phyloP scores from a whole-genome alignment of 805 yeast genomes.

The Debaryomyces castellii region DNA sequence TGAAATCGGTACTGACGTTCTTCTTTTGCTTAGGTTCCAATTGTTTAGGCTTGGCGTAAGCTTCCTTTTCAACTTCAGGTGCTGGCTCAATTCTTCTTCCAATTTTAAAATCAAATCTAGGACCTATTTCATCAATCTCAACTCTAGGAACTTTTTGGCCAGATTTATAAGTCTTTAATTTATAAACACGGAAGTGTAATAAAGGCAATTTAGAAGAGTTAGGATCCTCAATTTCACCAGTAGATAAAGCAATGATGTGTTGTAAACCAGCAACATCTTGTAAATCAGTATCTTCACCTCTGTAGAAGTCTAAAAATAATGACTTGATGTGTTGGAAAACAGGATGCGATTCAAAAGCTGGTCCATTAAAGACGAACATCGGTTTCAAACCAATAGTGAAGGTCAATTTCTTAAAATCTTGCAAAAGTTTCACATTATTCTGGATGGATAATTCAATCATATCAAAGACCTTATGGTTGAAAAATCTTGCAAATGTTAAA shows the following conservation, averaged over 20 bases:
- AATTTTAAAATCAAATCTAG: conserved; percentile 87
- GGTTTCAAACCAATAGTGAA: conserved; percentile 91
- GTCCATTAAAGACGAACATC: conserved; percentile 89
- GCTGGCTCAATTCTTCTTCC: conserved; percentile 84
- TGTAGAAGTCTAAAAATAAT: conserved; percentile 83
- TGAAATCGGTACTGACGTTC: conserved; percentile 79
- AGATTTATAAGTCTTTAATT: conserved; percentile 74
- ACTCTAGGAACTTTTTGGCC: conserved; percentile 92
- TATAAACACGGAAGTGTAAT: conserved; percentile 88
- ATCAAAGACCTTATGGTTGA: conserved; percentile 86
- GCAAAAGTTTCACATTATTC: conserved; percentile 62
- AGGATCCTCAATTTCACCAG: conserved; percentile 72
- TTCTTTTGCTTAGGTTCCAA: conserved; percentile 79
- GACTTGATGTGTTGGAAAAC: conserved; percentile 83
- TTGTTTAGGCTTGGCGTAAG: conserved; percentile 76
- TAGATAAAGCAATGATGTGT: conserved; percentile 79
- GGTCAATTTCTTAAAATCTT: conserved; percentile 78
- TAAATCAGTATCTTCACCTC: conserved; percentile 76
- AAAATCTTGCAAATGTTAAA: conserved; percentile 83
- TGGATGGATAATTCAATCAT: conserved; percentile 86
- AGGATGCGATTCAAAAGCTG: conserved; percentile 87
- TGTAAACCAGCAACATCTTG: conserved; percentile 96
- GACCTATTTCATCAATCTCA: conserved; percentile 93
- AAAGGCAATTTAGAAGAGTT: conserved; percentile 73
- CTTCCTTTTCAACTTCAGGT: conserved; percentile 90